These are phyloP conservation scores for Xylariaceae sp. DNA, from an alignment of 2,329 filamentous ascomycete genomes.

Conservation along the genomic window DNA sequence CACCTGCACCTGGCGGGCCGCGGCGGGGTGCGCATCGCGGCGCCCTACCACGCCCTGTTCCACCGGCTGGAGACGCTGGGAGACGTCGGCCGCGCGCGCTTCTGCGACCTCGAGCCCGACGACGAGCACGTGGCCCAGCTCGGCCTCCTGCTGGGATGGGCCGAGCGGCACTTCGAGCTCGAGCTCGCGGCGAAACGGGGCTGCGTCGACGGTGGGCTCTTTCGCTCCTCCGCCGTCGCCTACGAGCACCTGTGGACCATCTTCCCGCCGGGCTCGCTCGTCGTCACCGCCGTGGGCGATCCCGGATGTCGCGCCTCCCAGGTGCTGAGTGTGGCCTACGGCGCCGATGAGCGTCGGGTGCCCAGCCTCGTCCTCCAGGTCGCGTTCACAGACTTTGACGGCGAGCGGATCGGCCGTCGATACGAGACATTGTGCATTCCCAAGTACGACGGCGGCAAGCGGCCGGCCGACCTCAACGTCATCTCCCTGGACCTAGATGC, in stretches of 20 bases:
- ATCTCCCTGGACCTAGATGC: conserved; percentile 21
- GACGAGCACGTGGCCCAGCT: conserved; percentile 18
- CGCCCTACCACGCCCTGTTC: conserved; percentile 22
- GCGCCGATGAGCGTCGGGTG: conserved; percentile 10
- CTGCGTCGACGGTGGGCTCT: conserved; percentile 16
- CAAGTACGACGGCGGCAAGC: conserved; percentile 20
- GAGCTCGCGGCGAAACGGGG: conserved; percentile 20
- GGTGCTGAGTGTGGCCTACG: conserved; percentile 20
- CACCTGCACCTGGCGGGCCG: conserved; percentile 12
- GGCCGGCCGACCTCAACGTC: too few relatives aligned
- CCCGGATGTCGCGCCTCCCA: conserved; percentile 25
- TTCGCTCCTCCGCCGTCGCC: conserved; percentile 17
- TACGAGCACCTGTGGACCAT: conserved; percentile 24
- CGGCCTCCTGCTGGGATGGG: conserved; percentile 22
- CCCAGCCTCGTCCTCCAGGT: conserved; percentile 17
- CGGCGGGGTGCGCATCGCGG: conserved; percentile 16
- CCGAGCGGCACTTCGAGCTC: conserved; percentile 21
- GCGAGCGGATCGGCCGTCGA: conserved; percentile 24
- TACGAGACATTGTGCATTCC: conserved; percentile 16
- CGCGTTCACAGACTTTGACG: conserved; percentile 27
- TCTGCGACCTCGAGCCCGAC: conserved; percentile 20
- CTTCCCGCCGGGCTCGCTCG: conserved; percentile 20
- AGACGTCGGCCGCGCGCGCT: conserved; percentile 17
- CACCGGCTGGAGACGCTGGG: conserved; percentile 19
- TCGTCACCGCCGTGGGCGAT: conserved; percentile 17